Base-by-base conservation (phyloP, 163 green algal species). In the Chlorella variabilis region DNA sequence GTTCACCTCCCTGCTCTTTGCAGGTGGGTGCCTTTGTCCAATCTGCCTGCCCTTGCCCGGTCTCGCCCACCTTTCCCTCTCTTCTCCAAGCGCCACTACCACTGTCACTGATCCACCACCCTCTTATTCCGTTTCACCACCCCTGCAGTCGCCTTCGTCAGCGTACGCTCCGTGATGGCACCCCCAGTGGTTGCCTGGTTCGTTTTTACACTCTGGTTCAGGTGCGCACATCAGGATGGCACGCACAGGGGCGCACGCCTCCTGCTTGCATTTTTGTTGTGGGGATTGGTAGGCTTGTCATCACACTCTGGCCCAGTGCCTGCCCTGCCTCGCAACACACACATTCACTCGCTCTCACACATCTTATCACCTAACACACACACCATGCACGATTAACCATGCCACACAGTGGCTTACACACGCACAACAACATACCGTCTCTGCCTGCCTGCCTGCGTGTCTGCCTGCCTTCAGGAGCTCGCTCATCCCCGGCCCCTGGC, bases 1-100 rank as follows among this genome's bases (percentile, higher is more conserved):
- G 20, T 51, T 83, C 59, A 59, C 80, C 11, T 86, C 80, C n/a
- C 69, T 80, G 2, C 38, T 81, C 23, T 89, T 89, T 77, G 80
- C 80, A 27, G 34, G 76, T 84, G 36, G 15, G 74, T 34, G 27
- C n/a, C n/a, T n/a, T n/a, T n/a, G n/a, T n/a, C n/a, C n/a, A 7
- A 2, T 18, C 31, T 8, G 15, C 25, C 31, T 31, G 34, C 20
- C 17, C 27, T 13, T 36, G n/a, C 1, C 4, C 18, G 2, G 56
- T 25, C 36, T 11, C 4, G 5, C 4, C n/a, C n/a, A n/a, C n/a
- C n/a, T n/a, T n/a, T n/a, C n/a, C n/a, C n/a, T n/a, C n/a, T n/a
- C n/a, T n/a, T n/a, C 11, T 66, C n/a, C n/a, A 29, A 39, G 27
- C 2, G 2, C 0, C 31, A 18, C n/a, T 31, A 51, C 8, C 13